Conservation (phyloP, 345 rosid species). For the Gossypium herbaceum region DNA sequence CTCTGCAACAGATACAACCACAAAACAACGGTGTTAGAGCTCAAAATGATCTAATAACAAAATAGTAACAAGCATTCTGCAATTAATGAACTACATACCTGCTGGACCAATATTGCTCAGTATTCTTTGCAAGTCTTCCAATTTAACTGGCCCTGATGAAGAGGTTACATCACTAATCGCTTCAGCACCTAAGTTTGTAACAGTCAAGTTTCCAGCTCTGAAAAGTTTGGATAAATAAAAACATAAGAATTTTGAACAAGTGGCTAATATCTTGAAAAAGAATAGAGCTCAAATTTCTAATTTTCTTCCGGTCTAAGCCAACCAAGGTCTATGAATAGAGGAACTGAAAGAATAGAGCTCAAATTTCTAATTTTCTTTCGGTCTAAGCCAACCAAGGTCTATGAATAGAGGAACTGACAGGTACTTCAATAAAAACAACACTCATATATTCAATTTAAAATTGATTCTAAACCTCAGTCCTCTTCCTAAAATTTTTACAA, state of each 20-base stretch:
- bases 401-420: not conserved
- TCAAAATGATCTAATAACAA: slow-evolving; percentile 8
- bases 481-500: not conserved
- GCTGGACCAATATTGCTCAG: slow-evolving; percentile 71
- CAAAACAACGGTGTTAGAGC: slow-evolving; percentile 27
- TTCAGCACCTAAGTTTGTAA: slow-evolving; percentile 61
- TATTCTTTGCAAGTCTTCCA: slow-evolving; percentile 89
- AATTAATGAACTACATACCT: slow-evolving; percentile 36
- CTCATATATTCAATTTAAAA: not conserved
- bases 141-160: slow-evolving; percentile 81
- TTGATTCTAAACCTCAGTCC: not conserved
- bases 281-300: slow-evolving; percentile 1
- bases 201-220: slow-evolving; percentile 79
- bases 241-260: slow-evolving; percentile 11
- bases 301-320: not conserved
- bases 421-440: not conserved
- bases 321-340: not conserved
- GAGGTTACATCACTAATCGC: slow-evolving; percentile 64
- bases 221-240: slow-evolving; percentile 7
- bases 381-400: not conserved
- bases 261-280: slow-evolving; percentile 6
- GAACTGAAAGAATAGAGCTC: not conserved
- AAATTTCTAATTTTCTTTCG: not conserved
- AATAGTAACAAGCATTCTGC: slow-evolving; percentile 6
- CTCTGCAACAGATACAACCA: slow-evolving; percentile 41